phyloP scores from a whole-genome alignment of 768 basidiomycete genomes.

The Lactifluus subvellereus region DNA sequence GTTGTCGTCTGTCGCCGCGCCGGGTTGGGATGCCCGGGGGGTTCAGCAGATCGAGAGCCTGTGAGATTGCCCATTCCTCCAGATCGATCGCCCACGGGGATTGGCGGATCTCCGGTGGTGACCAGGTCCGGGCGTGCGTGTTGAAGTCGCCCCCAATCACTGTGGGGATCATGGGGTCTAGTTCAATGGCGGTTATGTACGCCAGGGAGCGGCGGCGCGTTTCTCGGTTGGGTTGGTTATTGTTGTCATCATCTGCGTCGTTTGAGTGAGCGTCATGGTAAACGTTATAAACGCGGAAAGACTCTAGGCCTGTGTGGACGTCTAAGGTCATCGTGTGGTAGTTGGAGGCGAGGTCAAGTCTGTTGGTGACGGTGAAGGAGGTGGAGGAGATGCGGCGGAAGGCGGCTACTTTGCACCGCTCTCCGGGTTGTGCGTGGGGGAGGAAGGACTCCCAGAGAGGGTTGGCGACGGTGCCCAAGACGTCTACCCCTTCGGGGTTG shows the following conservation, averaged over 20 bases:
- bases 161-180: background rate
- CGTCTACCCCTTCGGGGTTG: background rate
- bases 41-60: background rate
- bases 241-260: no score
- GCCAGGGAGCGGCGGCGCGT: background rate
- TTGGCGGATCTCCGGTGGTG: background rate
- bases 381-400: background rate
- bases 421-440: background rate
- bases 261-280: background rate
- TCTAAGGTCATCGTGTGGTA: background rate
- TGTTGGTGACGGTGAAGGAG: background rate
- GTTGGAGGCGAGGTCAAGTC: background rate
- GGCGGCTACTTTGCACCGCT: background rate
- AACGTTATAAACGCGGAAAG: background rate
- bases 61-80: background rate
- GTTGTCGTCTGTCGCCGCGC: background rate
- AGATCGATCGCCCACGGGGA: background rate
- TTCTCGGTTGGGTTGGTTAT: no score
- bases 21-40: background rate
- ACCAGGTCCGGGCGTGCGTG: background rate
- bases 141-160: background rate
- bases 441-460: background rate
- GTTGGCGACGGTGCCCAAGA: background rate
- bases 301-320: background rate
- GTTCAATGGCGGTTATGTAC: background rate